Evolutionary conservation across 768 basidiomycete genomes (phyloP).

Genomic region (Pleurotus ostreatus): DNA sequence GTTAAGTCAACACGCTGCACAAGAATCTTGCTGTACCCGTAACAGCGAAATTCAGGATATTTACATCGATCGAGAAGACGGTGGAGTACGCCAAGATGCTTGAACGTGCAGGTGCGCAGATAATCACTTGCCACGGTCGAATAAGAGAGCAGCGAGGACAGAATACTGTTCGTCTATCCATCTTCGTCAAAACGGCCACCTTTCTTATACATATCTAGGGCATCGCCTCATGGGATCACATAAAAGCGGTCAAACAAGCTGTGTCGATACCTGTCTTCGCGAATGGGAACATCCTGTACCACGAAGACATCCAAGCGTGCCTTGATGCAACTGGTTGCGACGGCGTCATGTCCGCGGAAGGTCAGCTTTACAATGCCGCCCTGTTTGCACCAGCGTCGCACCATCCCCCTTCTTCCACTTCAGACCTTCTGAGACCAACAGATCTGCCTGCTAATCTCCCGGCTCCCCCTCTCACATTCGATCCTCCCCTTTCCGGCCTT

Average conservation of each 20-base stretch:
- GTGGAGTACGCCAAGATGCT: slow-evolving; percentile 96
- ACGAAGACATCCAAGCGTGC: slow-evolving; percentile 78
- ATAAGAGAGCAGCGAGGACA: slow-evolving; percentile 90
- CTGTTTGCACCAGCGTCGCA: slow-evolving; percentile 46
- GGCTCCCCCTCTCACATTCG: too few species aligned
- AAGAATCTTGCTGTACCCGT: slow-evolving; percentile 84
- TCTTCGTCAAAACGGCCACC: slow-evolving; percentile 1
- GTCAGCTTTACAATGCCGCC: slow-evolving; percentile 88
- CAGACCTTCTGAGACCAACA: background rate
- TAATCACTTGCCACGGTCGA: slow-evolving; percentile 91
- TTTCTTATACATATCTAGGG: slow-evolving; percentile 42
- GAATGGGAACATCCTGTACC: slow-evolving; percentile 91
- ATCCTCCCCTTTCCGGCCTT: background rate
- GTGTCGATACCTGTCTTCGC: slow-evolving; percentile 93
- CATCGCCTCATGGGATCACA: slow-evolving; percentile 85
- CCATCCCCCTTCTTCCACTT: slow-evolving; percentile 6
- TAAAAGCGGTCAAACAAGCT: slow-evolving; percentile 85
- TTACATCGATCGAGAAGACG: slow-evolving; percentile 80
- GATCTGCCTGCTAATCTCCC: background rate
- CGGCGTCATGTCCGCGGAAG: slow-evolving; percentile 94
- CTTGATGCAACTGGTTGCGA: slow-evolving; percentile 83
- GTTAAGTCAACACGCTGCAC: slow-evolving; percentile 81
- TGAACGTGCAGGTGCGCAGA: slow-evolving; percentile 91
- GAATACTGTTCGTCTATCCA: slow-evolving; percentile 44
- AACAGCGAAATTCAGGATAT: slow-evolving; percentile 94